phyloP scores from a whole-genome alignment of 169 alveolate genomes.

The Plasmodium gonderi region DNA sequence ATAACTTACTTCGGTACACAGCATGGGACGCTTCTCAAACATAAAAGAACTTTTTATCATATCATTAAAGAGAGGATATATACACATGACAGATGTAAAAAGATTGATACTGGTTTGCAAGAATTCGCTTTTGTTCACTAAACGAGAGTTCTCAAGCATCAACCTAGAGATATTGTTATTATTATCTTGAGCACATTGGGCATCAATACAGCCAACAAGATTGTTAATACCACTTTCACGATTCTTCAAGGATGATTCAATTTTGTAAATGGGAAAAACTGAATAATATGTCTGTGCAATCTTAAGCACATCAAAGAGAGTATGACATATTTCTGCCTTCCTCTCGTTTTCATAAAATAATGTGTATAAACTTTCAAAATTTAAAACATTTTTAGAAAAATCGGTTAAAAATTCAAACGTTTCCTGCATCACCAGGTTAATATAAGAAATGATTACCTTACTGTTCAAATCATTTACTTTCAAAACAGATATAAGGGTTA shows the following conservation, averaged over 20 bases:
- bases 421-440: constrained; percentile 5
- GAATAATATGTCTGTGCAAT: constrained; percentile 7
- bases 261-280: background rate
- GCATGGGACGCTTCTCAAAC: constrained; percentile 11
- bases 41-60: background rate
- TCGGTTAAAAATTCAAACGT: background rate
- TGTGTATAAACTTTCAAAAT: background rate
- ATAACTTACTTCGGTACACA: constrained; percentile 30
- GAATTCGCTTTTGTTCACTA: constrained; percentile 21
- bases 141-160: background rate
- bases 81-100: background rate
- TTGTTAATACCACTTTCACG: background rate
- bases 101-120: constrained; percentile 5
- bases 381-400: background rate
- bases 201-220: background rate
- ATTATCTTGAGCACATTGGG: too few species aligned
- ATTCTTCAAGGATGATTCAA: background rate
- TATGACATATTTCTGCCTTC: background rate
- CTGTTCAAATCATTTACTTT: background rate
- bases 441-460: background rate
- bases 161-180: background rate
- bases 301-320: constrained; percentile 21
- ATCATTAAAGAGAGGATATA: background rate
- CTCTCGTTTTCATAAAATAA: background rate
- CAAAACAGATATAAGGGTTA: constrained; percentile 18